A percentile compares a stretch with the other conserved stretches of the same genome.
Conservation (phyloP, 305 asterid species). For the Fraxinus platypoda region DNA sequence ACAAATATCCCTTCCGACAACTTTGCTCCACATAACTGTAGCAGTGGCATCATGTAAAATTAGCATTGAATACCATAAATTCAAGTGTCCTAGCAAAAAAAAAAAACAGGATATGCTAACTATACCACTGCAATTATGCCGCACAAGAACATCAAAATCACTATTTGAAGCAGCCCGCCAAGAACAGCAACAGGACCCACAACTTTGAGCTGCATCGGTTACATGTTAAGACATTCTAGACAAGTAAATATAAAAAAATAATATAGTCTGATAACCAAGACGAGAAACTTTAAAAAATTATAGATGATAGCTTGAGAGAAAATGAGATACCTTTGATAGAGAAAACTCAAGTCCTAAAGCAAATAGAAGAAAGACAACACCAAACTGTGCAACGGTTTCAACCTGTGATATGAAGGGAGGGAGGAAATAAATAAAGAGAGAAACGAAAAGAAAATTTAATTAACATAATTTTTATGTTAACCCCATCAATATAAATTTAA, state of each 20-base stretch:
- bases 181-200: slow-evolving; percentile 94
- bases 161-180: slow-evolving; percentile 90
- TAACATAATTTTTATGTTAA: not conserved
- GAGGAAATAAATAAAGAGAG: slow-evolving; percentile 14
- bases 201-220: slow-evolving; percentile 70
- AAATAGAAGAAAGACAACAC: slow-evolving; percentile 96
- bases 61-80: slow-evolving; percentile 19
- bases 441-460: not conserved
- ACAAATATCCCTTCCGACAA: slow-evolving; percentile 90
- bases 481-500: not conserved
- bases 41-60: slow-evolving; percentile 20
- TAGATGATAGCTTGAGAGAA: slow-evolving; percentile 11
- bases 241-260: slow-evolving; percentile 7
- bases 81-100: slow-evolving; percentile 18
- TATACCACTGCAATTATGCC: slow-evolving; percentile 75
- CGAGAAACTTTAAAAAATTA: not conserved
- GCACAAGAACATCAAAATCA: slow-evolving; percentile 64
- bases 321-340: slow-evolving; percentile 62
- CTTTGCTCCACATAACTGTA: slow-evolving; percentile 91
- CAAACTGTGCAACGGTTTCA: slow-evolving; percentile 98
- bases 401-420: slow-evolving; percentile 47
- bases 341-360: slow-evolving; percentile 98
- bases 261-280: slow-evolving; percentile 1
- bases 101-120: slow-evolving; percentile 12
- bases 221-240: slow-evolving; percentile 28